Conservation (phyloP, 1,139 yeast species). For the Blastobotrys petasosporus region DNA sequence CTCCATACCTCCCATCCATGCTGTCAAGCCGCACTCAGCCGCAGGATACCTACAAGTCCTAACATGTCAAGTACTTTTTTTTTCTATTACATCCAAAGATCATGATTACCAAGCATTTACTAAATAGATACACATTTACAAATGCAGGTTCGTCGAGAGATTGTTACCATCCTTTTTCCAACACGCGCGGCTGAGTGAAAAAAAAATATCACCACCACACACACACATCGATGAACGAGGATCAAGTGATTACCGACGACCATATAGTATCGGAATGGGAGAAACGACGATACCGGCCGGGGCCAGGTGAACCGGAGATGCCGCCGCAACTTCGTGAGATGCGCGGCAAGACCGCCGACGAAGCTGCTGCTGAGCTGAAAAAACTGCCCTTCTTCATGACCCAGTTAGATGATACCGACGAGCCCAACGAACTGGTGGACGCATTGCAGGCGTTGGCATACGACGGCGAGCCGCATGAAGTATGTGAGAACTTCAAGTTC, state of each 20-base stretch:
- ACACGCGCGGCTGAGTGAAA: too few species aligned
- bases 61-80: too few species aligned
- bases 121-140: too few species aligned
- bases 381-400: conserved; percentile 94
- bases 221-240: too few species aligned
- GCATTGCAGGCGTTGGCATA: conserved; percentile 88
- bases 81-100: too few species aligned
- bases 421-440: conserved; percentile 75
- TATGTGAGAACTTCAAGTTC: conserved; percentile 81
- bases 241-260: background rate
- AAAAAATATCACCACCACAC: too few species aligned
- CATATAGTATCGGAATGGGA: conserved; percentile 9
- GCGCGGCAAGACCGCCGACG: conserved; percentile 48
- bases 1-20: too few species aligned
- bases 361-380: conserved; percentile 72
- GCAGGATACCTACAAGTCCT: too few species aligned
- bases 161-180: too few species aligned
- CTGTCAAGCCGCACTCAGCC: too few species aligned
- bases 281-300: conserved; percentile 4
- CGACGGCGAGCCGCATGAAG: conserved; percentile 92
- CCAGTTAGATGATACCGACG: conserved; percentile 68
- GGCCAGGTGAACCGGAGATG: conserved; percentile 51
- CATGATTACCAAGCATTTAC: too few species aligned
- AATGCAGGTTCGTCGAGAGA: too few species aligned
- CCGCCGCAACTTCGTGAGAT: conserved; percentile 74